Conservation (phyloP, 352 stramenopile genomes). For the Pythium biforme region DNA sequence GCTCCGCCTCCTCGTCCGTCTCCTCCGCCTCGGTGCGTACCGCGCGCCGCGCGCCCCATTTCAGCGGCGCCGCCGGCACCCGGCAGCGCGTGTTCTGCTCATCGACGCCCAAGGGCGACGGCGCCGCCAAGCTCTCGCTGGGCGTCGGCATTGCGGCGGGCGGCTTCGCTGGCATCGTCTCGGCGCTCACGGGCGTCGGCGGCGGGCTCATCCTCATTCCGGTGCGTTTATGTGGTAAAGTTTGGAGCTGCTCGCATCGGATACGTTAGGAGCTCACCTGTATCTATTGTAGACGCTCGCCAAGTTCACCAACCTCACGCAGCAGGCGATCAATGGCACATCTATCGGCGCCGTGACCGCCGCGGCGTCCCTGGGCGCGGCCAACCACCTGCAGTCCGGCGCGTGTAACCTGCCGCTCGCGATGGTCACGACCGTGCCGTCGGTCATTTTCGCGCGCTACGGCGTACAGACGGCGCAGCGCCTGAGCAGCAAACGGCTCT, state of each 20-base stretch:
- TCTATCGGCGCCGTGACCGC: slow-evolving; percentile 79
- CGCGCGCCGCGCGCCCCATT: slow-evolving; percentile 8
- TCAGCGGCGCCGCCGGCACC: slow-evolving; percentile 14
- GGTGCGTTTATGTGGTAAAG: slow-evolving; percentile 25
- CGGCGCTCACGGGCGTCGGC: slow-evolving; percentile 76
- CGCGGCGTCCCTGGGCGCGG: slow-evolving; percentile 61
- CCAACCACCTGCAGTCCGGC: slow-evolving; percentile 65
- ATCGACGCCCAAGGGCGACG: slow-evolving; percentile 33
- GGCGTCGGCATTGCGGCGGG: slow-evolving; percentile 46
- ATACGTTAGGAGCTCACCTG: not conserved
- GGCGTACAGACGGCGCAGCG: slow-evolving; percentile 75
- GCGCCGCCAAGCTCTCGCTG: slow-evolving; percentile 45
- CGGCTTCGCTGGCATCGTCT: slow-evolving; percentile 66
- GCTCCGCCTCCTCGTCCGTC: not conserved
- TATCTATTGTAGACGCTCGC: slow-evolving; percentile 50
- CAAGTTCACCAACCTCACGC: slow-evolving; percentile 74
- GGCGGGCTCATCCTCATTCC: slow-evolving; percentile 84
- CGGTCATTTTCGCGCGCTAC: slow-evolving; percentile 76
- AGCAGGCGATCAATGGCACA: slow-evolving; percentile 84
- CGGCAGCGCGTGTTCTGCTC: slow-evolving; percentile 50
- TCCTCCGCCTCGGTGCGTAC: not conserved
- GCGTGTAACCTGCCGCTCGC: slow-evolving; percentile 80
- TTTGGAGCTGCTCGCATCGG: not conserved
- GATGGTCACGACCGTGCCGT: slow-evolving; percentile 64
- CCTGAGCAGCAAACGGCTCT: slow-evolving; percentile 72